Conservation (phyloP, 176 grass and related monocot species). For the Oryza rufipogon region DNA sequence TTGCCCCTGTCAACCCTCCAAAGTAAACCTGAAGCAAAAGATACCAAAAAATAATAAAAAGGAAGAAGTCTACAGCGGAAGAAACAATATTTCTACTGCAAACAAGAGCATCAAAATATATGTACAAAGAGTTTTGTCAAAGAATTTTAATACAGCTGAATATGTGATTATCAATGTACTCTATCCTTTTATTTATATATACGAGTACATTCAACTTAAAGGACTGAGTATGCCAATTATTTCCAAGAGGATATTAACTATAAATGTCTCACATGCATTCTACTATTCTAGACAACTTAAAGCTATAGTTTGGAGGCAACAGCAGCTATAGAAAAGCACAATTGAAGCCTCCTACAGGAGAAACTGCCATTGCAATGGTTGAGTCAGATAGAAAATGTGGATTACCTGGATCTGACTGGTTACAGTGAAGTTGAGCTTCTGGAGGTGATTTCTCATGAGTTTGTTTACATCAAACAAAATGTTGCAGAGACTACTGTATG, state of each 20-base stretch:
- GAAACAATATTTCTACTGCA: not conserved
- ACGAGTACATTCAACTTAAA: too few species aligned
- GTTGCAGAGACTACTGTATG: conserved; percentile 5
- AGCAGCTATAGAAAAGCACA: conserved; percentile 66
- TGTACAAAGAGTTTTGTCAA: not conserved
- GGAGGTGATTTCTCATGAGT: conserved; percentile 18
- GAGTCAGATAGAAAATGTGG: conserved; percentile 18
- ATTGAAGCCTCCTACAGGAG: conserved; percentile 47
- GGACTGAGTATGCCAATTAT: too few species aligned
- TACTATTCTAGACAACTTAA: conserved; percentile 45
- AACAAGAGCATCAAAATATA: not conserved
- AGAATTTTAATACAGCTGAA: not conserved
- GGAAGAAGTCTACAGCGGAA: not conserved
- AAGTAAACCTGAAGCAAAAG: not conserved
- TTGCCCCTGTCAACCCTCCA: not conserved
- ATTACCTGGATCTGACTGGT: not conserved
- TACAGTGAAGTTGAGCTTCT: not conserved
- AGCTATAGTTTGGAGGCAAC: conserved; percentile 51
- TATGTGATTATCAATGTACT: not conserved
- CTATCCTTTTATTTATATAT: too few species aligned
- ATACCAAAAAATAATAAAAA: not conserved
- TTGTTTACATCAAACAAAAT: conserved; percentile 26
- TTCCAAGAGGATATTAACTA: not conserved
- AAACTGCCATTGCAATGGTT: conserved; percentile 21
- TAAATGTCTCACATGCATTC: conserved; percentile 44